Evolutionary conservation across 2,329 filamentous ascomycete genomes (phyloP).

Genomic region (Cladosporium sp.): DNA sequence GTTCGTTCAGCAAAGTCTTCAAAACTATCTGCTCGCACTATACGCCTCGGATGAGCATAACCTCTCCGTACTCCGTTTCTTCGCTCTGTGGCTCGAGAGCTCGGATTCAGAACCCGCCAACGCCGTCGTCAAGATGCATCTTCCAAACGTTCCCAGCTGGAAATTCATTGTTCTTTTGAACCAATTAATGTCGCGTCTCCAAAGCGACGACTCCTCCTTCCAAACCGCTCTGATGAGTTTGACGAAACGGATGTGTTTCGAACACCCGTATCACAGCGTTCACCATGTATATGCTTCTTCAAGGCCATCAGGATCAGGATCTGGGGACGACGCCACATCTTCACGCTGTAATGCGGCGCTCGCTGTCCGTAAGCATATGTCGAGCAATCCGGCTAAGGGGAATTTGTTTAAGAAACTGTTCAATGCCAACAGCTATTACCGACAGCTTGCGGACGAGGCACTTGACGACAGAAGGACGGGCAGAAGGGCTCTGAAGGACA

Average conservation of each 20-base stretch:
- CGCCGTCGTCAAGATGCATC: slow-evolving; percentile 64
- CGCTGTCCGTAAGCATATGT: slow-evolving; percentile 60
- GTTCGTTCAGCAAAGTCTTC: slow-evolving; percentile 81
- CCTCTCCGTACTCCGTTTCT: slow-evolving; percentile 85
- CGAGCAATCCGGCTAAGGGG: slow-evolving; percentile 44
- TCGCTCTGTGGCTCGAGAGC: slow-evolving; percentile 88
- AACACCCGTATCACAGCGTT: slow-evolving; percentile 96
- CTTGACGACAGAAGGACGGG: slow-evolving; percentile 30
- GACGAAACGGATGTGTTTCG: slow-evolving; percentile 77
- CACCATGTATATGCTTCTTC: slow-evolving; percentile 89
- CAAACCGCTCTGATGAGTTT: slow-evolving; percentile 70
- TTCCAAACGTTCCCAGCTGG: slow-evolving; percentile 73
- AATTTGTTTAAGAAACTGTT: slow-evolving; percentile 68
- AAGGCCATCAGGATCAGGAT: slow-evolving; percentile 56
- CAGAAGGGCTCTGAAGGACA: slow-evolving; percentile 59
- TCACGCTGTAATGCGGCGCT: slow-evolving; percentile 71
- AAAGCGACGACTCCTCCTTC: slow-evolving; percentile 66
- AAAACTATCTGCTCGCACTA: slow-evolving; percentile 87
- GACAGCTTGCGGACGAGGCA: slow-evolving; percentile 55
- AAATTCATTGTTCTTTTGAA: slow-evolving; percentile 95
- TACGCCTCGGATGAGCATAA: slow-evolving; percentile 82
- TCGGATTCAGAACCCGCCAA: slow-evolving; percentile 74
- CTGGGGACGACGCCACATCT: slow-evolving; percentile 66
- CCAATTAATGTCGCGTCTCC: slow-evolving; percentile 87
- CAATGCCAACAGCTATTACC: slow-evolving; percentile 65